Evolutionary conservation across 1,139 yeast genomes (phyloP).

Genomic region (Geotrichum aggregatum): DNA sequence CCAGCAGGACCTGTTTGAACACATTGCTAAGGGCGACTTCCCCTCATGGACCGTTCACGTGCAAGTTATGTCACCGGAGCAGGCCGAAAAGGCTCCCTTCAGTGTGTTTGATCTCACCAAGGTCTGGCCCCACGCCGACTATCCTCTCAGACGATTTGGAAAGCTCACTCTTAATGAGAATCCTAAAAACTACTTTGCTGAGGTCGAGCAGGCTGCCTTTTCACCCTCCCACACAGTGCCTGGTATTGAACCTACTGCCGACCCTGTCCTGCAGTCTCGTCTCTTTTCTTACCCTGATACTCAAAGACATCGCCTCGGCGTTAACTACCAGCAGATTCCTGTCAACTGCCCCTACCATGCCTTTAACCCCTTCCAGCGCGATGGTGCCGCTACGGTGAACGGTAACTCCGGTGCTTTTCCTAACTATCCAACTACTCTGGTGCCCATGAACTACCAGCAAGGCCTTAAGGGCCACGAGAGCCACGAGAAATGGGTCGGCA

Average conservation of each 20-base stretch:
- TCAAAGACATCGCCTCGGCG: slow-evolving; percentile 64
- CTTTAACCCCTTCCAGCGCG: slow-evolving; percentile 55
- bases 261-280: slow-evolving; percentile 82
- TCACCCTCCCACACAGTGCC: slow-evolving; percentile 83
- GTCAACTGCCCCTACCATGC: slow-evolving; percentile 52
- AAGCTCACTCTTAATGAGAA: slow-evolving; percentile 64
- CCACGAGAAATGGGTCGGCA: slow-evolving; percentile 86
- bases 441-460: slow-evolving; percentile 48
- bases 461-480: slow-evolving; percentile 46
- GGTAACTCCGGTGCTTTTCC: slow-evolving; percentile 78
- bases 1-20: slow-evolving; percentile 53
- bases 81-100: slow-evolving; percentile 52
- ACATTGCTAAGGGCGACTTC: slow-evolving; percentile 55
- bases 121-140: slow-evolving; percentile 76
- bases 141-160: slow-evolving; percentile 73
- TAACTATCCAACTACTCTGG: slow-evolving; percentile 50
- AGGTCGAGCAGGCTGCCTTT: slow-evolving; percentile 78
- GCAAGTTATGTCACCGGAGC: slow-evolving; percentile 69
- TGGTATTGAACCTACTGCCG: slow-evolving; percentile 79
- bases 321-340: slow-evolving; percentile 68
- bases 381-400: slow-evolving; percentile 79
- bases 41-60: slow-evolving; percentile 66
- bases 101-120: slow-evolving; percentile 69
- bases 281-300: slow-evolving; percentile 84
- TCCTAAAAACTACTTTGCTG: slow-evolving; percentile 75